A percentile compares a stretch with the other conserved stretches of the same genome.
Conservation (phyloP, 1,284 basidiomycete genomes). For the Phenoliferia sp. region DNA sequence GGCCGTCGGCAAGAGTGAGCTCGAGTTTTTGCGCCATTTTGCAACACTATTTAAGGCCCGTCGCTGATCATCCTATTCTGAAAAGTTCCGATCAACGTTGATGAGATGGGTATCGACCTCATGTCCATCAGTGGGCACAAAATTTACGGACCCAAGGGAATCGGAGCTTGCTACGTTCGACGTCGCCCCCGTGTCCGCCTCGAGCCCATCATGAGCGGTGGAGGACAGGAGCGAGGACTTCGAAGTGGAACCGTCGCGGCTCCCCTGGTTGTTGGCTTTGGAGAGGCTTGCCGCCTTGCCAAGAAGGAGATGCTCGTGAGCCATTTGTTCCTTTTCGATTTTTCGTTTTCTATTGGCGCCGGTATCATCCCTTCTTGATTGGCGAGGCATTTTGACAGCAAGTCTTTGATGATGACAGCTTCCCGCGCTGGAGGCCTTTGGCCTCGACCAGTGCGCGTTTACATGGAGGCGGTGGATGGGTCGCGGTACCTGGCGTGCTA, state of each 20-base stretch:
- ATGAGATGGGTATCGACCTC: conserved; percentile 91
- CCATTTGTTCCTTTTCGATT: conserved; percentile 34
- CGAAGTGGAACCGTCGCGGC: conserved; percentile 90
- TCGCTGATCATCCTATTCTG: neutral
- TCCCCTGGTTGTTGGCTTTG: conserved; percentile 85
- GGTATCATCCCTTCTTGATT: too few relatives aligned
- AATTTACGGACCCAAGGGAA: conserved; percentile 95
- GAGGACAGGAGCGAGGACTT: conserved; percentile 94
- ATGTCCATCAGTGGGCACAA: conserved; percentile 98
- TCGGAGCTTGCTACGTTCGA: conserved; percentile 92
- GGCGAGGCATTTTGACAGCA: neutral
- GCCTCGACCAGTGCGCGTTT: neutral
- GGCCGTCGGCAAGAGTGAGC: conserved; percentile 60
- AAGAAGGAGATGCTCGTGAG: conserved; percentile 87
- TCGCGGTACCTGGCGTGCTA: neutral
- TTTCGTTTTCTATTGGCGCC: neutral
- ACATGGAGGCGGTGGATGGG: conserved; percentile 1
- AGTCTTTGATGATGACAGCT: conserved; percentile 53
- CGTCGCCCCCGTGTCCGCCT: conserved; percentile 86
- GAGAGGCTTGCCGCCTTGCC: conserved; percentile 90
- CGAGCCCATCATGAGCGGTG: conserved; percentile 92
- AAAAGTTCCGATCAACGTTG: conserved; percentile 75
- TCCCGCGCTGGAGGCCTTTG: neutral
- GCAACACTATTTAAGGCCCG: neutral
- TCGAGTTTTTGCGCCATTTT: neutral